These are phyloP conservation scores for Fusarium sp. DNA, from an alignment of 2,329 filamentous ascomycete genomes.

Conservation along the genomic window DNA sequence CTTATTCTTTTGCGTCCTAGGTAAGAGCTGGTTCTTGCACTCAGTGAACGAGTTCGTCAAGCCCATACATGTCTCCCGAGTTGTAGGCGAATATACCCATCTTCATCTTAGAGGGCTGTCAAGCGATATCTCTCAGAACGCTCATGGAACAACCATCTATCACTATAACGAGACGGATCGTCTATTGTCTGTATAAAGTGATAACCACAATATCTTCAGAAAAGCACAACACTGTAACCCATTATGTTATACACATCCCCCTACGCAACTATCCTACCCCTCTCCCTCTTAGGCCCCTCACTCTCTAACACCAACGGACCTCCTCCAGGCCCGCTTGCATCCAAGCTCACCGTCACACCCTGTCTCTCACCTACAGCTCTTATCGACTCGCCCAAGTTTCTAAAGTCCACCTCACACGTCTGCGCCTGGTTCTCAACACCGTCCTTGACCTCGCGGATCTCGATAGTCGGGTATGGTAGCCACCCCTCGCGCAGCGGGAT, in stretches of 20 bases:
- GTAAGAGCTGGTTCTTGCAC: too few species aligned
- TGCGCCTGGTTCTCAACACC: slow-evolving; percentile 47
- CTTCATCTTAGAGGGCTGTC: too few species aligned
- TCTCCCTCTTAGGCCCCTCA: slow-evolving; percentile 57
- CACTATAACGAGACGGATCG: neutral
- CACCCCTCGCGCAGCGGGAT: slow-evolving; percentile 85
- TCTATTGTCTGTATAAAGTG: neutral
- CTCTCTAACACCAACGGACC: slow-evolving; percentile 78
- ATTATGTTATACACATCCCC: slow-evolving; percentile 10
- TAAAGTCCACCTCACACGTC: slow-evolving; percentile 83
- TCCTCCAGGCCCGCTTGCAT: slow-evolving; percentile 75
- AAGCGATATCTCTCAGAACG: too few species aligned
- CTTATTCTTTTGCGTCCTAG: too few species aligned
- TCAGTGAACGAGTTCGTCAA: too few species aligned
- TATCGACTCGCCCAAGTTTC: slow-evolving; percentile 83
- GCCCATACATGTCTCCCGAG: too few species aligned
- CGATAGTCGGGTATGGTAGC: slow-evolving; percentile 82
- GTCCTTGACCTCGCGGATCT: slow-evolving; percentile 76
- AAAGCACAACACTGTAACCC: slow-evolving; percentile 3
- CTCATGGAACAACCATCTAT: too few species aligned
- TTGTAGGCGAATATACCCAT: too few species aligned
- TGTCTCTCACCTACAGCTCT: slow-evolving; percentile 79
- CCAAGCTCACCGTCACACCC: slow-evolving; percentile 81
- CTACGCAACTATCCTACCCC: slow-evolving; percentile 58
- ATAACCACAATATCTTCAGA: neutral